Base-by-base conservation (phyloP, 2,329 filamentous ascomycete genomes). In the Phaeophleospora eucalypticola region DNA sequence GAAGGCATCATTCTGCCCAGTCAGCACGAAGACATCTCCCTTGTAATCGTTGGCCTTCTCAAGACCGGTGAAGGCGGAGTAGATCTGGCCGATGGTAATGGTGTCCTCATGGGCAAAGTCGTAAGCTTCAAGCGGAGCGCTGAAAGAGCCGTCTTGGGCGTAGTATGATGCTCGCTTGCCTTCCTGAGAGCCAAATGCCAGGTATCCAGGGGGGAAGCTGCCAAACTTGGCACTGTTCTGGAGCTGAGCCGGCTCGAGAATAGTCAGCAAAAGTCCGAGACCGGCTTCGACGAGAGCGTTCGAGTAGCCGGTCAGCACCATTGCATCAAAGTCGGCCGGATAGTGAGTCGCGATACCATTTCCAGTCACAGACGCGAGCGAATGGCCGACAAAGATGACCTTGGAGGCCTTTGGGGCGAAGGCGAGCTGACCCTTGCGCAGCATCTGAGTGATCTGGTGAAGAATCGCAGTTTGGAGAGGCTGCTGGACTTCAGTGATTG, bases 61-160 rank as follows among this genome's bases (percentile, higher is more conserved):
- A 1, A 55, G 40, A 9, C 50, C 52, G 15, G 44, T 45, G 39
- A 55, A 55, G 21, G 50, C 50, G 9, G 50, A 45, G 8, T 47
- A 41, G 29, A 55, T 53, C 33, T 55, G 50, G 4, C 52, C 52
- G 18, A 53, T 21, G 27, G 52, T 53, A 36, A 55, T 51, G 3
- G 52, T 55, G 35, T 53, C 52, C 36, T 55, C 44, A 32, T 55
- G 47, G 10, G 46, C 50, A 35, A 52, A 55, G 34, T 55, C 52
- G 38, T 46, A 55, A 17, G 51, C 41, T 20, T 46, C 52, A 9
- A 52, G 40, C 14, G 38, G 43, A 10, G 45, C 21, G 52, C 46
- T 48, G 39, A 52, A 55, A 12, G 46, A 36, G 24, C 45, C 40
- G 19, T 50, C 44, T 36, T 46, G 46, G 9, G 46, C 50, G 24